These are phyloP conservation scores for Parmales sp. DNA, from an alignment of 108 stramenopile species.

Conservation along the genomic window DNA sequence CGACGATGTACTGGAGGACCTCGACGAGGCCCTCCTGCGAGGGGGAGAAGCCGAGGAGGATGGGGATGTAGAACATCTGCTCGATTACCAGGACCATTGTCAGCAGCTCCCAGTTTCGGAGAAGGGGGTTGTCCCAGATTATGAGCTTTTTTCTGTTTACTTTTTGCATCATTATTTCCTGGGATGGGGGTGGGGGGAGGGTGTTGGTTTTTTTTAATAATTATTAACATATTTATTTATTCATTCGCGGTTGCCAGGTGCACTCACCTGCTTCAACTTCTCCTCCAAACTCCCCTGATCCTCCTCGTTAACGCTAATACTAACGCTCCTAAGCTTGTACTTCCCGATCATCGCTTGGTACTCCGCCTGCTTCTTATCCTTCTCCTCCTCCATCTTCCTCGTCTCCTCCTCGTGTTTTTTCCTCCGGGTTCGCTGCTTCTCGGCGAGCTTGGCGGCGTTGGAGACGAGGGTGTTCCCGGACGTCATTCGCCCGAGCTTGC, in stretches of 20 bases:
- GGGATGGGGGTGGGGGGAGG: too few relatives aligned
- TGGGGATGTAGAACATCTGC: neutral
- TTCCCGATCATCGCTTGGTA: neutral
- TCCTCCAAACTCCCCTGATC: neutral
- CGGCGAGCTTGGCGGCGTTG: too few relatives aligned
- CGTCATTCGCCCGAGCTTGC: too few relatives aligned
- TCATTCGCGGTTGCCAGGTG: too few relatives aligned
- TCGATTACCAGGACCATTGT: conserved; percentile 1
- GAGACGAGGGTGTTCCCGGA: too few relatives aligned
- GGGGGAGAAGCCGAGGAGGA: neutral
- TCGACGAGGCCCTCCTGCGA: neutral
- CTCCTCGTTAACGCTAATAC: neutral
- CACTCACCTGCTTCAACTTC: neutral
- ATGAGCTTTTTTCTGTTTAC: neutral
- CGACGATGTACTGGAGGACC: neutral
- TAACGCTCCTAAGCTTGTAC: neutral
- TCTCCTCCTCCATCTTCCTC: neutral
- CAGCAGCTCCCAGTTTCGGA: neutral
- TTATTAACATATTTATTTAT: too few relatives aligned
- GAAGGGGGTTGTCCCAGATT: neutral
- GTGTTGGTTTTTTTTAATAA: too few relatives aligned
- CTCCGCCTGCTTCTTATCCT: neutral
- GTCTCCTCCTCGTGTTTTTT: neutral
- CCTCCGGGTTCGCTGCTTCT: neutral
- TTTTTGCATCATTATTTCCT: neutral